Evolutionary conservation across 768 basidiomycete genomes (phyloP), one percentile per base, ranked within the genome.

Genomic region (Tulasnella sp.): DNA sequence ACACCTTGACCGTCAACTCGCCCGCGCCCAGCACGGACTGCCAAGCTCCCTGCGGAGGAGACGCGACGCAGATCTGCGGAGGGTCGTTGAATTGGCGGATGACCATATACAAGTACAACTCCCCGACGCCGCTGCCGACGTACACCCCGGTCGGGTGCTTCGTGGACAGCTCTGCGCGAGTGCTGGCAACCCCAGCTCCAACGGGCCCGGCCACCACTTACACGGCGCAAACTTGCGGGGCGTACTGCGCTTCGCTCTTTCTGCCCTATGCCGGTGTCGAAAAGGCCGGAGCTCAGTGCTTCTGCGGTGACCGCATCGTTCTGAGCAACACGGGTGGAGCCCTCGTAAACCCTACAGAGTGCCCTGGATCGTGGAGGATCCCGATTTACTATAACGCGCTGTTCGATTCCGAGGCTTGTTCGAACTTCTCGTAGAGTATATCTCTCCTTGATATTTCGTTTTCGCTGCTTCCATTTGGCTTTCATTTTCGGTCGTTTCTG

Each of bases 11-110:
- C 12, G 44, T 31, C 31, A 48, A 37, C 20, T 31, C 48, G 41
- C 41, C 54, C 22, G 54, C 48, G 18, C 20, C 80, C 37, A 31
- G 50, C 60, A 44, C 48, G 20, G 64, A 80, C 20, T 82, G 81
- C 60, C 48, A 11, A 37, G 76, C 75, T 24, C n/a, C 81, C 5
- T 82, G 81, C 72, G 58, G 80, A 18, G 81, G 81, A 18, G 72
- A 80, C 60, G 41, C 81, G 20, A 64, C 64, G 2, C 50, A 81
- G 76, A 82, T 69, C n/a, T 82, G 81, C 54, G 81, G 81, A 77
- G 80, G 80, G n/a, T 20, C 58, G 2, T 37, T 37, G 58, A 34
- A 58, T 58, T 72, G 44, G 34, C 31, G 77, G 58, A 31, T 82
- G 28, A 72, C 24, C 72, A 37, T 82, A 11, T 82, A 81, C 73